These are phyloP conservation scores for Actinomucor elegans DNA, from an alignment of 371 early-diverging fungal species.

Conservation along the genomic window DNA sequence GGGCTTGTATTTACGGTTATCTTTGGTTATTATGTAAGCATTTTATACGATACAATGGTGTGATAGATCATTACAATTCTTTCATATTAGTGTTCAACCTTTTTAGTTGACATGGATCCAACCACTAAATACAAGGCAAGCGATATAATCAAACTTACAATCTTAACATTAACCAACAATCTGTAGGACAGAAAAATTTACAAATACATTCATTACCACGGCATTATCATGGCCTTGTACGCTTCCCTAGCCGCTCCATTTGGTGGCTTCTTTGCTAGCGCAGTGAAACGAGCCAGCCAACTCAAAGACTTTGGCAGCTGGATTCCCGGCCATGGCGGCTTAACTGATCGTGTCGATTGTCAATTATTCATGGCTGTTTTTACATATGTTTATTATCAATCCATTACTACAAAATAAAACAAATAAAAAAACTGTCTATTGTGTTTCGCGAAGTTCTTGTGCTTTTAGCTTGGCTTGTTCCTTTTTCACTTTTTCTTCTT, in stretches of 20 bases:
- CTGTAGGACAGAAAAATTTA: not conserved
- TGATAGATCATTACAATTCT: no score
- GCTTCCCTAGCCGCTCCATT: slow-evolving; percentile 29
- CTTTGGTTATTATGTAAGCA: slow-evolving; percentile 15
- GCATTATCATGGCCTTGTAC: slow-evolving; percentile 12
- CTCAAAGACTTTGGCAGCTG: slow-evolving; percentile 31
- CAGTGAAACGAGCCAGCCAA: slow-evolving; percentile 24
- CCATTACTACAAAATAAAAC: not conserved
- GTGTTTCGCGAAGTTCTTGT: slow-evolving; percentile 16
- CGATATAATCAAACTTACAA: not conserved
- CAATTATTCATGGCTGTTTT: slow-evolving; percentile 34
- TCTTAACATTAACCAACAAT: not conserved
- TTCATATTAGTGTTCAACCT: not conserved
- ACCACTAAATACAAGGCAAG: not conserved
- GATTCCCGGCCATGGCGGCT: slow-evolving; percentile 38
- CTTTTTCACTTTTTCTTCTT: slow-evolving; percentile 40
- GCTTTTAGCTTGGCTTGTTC: slow-evolving; percentile 29
- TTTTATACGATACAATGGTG: not conserved
- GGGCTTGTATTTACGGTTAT: slow-evolving; percentile 21
- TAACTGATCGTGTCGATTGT: slow-evolving; percentile 34
- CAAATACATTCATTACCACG: slow-evolving; percentile 14
- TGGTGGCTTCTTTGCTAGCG: slow-evolving; percentile 32
- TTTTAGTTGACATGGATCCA: not conserved
- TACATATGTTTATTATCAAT: slow-evolving; percentile 21
- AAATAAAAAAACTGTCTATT: slow-evolving; percentile 4